Conservation (phyloP, 768 basidiomycete species). For the Hirschioporus abietinus region DNA sequence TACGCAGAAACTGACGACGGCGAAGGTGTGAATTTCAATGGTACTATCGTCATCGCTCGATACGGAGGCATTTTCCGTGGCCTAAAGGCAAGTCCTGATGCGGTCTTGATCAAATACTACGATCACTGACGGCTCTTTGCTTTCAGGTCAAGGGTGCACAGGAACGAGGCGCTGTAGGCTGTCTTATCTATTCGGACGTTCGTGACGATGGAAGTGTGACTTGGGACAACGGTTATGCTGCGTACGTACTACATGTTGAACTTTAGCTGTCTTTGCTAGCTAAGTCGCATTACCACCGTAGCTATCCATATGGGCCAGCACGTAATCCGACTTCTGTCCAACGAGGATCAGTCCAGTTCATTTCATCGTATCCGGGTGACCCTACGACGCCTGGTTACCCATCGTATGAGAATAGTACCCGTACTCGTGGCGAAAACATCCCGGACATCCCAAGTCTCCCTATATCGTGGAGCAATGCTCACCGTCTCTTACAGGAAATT, state of each 20-base stretch:
- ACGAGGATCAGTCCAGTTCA: conserved; percentile 75
- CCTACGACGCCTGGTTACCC: conserved; percentile 81
- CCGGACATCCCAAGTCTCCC: conserved; percentile 85
- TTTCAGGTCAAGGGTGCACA: conserved; percentile 59
- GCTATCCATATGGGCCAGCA: conserved; percentile 83
- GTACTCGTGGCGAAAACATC: conserved; percentile 53
- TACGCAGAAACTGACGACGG: conserved; percentile 7
- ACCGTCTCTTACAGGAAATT: conserved; percentile 46
- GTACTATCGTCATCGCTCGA: conserved; percentile 72
- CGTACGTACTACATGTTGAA: conserved; percentile 29
- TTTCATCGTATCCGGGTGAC: conserved; percentile 51
- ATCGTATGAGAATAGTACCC: conserved; percentile 75
- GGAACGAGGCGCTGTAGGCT: conserved; percentile 62
- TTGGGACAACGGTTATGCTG: conserved; percentile 64
- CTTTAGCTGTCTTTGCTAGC: background rate
- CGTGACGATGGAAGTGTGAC: conserved; percentile 82
- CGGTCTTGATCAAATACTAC: conserved; percentile 4
- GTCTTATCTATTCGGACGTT: conserved; percentile 81
- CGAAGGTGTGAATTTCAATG: conserved; percentile 65
- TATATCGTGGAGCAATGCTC: conserved; percentile 81
- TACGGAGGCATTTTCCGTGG: conserved; percentile 81
- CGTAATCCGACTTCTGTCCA: conserved; percentile 81
- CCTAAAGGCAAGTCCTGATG: conserved; percentile 53
- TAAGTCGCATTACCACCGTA: conserved; percentile 13
- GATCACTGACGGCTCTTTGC: background rate